These are phyloP conservation scores for Medicago arabica DNA, from an alignment of 306 rosid species.

Conservation along the genomic window DNA sequence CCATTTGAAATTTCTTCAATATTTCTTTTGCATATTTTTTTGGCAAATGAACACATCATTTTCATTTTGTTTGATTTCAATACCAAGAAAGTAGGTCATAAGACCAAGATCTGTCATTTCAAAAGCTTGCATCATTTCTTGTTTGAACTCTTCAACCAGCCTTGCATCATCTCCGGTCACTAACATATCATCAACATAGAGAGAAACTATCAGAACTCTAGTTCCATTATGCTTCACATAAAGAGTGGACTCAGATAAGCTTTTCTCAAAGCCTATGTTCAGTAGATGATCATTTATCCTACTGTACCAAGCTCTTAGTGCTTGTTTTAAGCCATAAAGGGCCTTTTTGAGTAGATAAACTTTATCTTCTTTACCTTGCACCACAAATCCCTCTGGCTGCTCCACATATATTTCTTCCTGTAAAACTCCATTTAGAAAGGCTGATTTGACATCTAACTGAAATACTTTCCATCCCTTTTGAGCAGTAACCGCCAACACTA, in stretches of 20 bases:
- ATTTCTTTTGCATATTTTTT: neutral
- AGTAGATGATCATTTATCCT: neutral
- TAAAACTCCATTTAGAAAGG: neutral
- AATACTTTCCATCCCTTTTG: neutral
- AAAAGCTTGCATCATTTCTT: neutral
- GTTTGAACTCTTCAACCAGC: neutral
- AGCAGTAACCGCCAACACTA: neutral
- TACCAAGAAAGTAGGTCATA: neutral
- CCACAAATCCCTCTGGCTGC: neutral
- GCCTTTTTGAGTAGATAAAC: neutral
- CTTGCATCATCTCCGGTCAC: neutral
- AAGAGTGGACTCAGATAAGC: slow-evolving; percentile 1
- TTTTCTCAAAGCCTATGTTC: neutral
- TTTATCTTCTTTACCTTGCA: neutral
- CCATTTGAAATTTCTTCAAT: neutral
- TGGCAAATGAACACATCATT: neutral
- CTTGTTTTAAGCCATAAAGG: neutral
- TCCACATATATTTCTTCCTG: neutral
- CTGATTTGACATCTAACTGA: neutral
- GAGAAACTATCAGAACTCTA: neutral
- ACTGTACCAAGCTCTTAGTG: neutral
- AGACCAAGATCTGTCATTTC: neutral
- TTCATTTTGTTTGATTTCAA: neutral
- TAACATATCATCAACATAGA: neutral
- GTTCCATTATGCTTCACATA: neutral